These are phyloP conservation scores for Scheffersomyces parashehatae DNA, from an alignment of 1,139 yeast species.

Conservation along the genomic window DNA sequence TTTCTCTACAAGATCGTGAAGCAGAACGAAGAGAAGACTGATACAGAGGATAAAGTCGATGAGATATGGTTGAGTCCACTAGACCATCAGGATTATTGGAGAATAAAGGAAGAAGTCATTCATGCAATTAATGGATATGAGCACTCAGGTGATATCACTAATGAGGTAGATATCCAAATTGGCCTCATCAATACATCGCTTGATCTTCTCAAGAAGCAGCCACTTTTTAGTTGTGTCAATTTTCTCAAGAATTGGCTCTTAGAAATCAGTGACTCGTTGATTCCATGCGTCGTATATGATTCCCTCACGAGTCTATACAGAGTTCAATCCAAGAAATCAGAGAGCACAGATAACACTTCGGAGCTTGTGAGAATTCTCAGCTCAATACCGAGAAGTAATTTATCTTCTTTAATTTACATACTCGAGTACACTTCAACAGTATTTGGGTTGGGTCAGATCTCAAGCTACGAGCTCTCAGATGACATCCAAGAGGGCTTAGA, in stretches of 20 bases:
- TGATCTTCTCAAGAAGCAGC: slow-evolving; percentile 6
- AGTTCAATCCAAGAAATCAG: slow-evolving; percentile 1
- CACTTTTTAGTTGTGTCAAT: slow-evolving; percentile 18
- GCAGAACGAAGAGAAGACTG: slow-evolving; percentile 19
- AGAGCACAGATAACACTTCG: slow-evolving; percentile 5
- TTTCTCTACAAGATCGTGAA: slow-evolving; percentile 28
- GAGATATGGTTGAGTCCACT: slow-evolving; percentile 34
- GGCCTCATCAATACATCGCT: too few species aligned
- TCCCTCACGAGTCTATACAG: slow-evolving; percentile 29
- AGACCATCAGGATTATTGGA: slow-evolving; percentile 37
- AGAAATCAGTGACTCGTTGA: slow-evolving; percentile 44
- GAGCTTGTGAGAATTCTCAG: slow-evolving; percentile 31
- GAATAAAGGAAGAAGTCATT: slow-evolving; percentile 32
- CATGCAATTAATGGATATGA: slow-evolving; percentile 22
- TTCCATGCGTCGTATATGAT: slow-evolving; percentile 47
- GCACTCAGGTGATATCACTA: slow-evolving; percentile 5
- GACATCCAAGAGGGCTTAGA: slow-evolving; percentile 16
- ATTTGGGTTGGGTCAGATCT: slow-evolving; percentile 25
- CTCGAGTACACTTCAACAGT: slow-evolving; percentile 36
- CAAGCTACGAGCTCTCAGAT: slow-evolving; percentile 33
- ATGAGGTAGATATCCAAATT: too few species aligned
- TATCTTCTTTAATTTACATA: slow-evolving; percentile 37
- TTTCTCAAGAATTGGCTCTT: slow-evolving; percentile 45
- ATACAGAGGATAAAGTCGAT: slow-evolving; percentile 6
- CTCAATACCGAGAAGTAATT: slow-evolving; percentile 43